These are phyloP conservation scores for Globisporangium yorkense DNA, from an alignment of 352 stramenopile genomes.

Conservation along the genomic window DNA sequence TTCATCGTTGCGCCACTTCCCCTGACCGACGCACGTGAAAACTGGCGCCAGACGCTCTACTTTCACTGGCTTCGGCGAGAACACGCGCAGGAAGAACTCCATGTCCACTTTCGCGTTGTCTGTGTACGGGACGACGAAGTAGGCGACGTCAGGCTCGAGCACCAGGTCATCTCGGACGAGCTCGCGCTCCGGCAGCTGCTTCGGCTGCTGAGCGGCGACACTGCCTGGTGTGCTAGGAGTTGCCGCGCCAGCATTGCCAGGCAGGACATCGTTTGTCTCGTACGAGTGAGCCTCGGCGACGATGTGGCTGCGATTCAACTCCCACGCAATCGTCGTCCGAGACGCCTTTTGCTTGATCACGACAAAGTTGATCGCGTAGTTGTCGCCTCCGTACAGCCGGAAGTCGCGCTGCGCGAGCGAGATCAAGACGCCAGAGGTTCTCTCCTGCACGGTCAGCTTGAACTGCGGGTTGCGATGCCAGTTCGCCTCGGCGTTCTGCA, in stretches of 20 bases:
- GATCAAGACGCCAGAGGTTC: slow-evolving; percentile 45
- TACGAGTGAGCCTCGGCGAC: slow-evolving; percentile 68
- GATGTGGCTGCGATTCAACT: slow-evolving; percentile 54
- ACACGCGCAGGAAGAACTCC: slow-evolving; percentile 88
- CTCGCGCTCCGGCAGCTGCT: slow-evolving; percentile 69
- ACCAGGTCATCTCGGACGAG: slow-evolving; percentile 67
- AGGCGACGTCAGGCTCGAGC: slow-evolving; percentile 62
- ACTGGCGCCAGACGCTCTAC: slow-evolving; percentile 72
- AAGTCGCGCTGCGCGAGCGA: slow-evolving; percentile 84
- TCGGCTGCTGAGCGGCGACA: slow-evolving; percentile 9
- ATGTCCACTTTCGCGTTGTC: slow-evolving; percentile 80
- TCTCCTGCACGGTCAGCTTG: slow-evolving; percentile 42
- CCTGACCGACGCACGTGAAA: slow-evolving; percentile 51
- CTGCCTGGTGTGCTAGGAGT: slow-evolving; percentile 3
- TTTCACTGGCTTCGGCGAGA: slow-evolving; percentile 60
- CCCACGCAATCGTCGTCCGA: slow-evolving; percentile 62
- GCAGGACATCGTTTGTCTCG: slow-evolving; percentile 27
- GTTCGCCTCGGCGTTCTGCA: slow-evolving; percentile 70
- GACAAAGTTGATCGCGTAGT: slow-evolving; percentile 87
- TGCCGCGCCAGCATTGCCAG: neutral
- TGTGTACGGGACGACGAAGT: slow-evolving; percentile 84
- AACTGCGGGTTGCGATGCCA: slow-evolving; percentile 93
- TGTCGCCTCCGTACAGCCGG: slow-evolving; percentile 71
- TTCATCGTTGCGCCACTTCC: slow-evolving; percentile 57
- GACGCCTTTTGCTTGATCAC: slow-evolving; percentile 62